Conservation (phyloP, 352 stramenopile species). For the Phytophthora kernoviae region DNA sequence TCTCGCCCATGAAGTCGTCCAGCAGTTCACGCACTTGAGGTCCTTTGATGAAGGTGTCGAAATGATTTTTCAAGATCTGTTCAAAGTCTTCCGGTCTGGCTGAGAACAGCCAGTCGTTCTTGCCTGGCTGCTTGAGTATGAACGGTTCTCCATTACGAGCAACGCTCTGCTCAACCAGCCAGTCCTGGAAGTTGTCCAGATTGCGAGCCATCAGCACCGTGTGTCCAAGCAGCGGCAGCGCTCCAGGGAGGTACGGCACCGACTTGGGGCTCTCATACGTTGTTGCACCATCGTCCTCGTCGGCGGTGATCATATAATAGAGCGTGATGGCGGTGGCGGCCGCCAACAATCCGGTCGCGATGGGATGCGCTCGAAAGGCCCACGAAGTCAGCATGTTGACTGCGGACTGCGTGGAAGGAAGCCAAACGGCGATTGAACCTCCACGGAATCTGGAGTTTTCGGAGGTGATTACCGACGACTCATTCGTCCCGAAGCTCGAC, state of each 20-base stretch:
- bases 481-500: too few species aligned
- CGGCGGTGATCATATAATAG: constrained; percentile 7
- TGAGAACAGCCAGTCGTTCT: constrained; percentile 47
- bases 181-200: constrained; percentile 41
- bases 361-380: constrained; percentile 15
- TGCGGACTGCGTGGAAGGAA: constrained; percentile 22
- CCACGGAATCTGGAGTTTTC: neutral
- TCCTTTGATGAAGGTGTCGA: constrained; percentile 58
- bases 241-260: constrained; percentile 31
- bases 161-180: constrained; percentile 38
- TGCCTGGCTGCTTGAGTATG: constrained; percentile 43
- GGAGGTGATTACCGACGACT: neutral
- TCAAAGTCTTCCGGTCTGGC: constrained; percentile 48
- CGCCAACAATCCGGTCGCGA: constrained; percentile 28
- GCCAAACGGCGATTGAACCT: constrained; percentile 14
- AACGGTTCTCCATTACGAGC: constrained; percentile 32
- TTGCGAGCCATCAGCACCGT: constrained; percentile 36
- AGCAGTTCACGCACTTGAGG: constrained; percentile 38
- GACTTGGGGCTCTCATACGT: neutral
- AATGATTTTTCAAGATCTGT: constrained; percentile 56
- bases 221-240: constrained; percentile 34
- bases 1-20: constrained; percentile 51
- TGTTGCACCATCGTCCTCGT: constrained; percentile 1
- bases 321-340: constrained; percentile 20
- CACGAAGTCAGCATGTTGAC: constrained; percentile 33